Conservation (phyloP, 768 basidiomycete genomes). For the Suillus cothurnatus region DNA sequence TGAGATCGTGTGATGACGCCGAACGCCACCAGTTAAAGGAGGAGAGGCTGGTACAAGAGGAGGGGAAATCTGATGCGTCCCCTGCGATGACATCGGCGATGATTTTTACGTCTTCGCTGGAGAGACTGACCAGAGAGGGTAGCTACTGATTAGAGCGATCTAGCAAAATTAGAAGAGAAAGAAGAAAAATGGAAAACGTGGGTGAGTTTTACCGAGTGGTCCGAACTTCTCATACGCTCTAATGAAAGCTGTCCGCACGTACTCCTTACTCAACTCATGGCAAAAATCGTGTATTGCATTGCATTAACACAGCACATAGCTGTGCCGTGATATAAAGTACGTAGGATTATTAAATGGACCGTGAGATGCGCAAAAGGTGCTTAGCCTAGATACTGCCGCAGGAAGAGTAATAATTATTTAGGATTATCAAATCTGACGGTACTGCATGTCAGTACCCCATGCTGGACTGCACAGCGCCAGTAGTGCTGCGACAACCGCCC, state of each 20-base stretch:
- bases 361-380: neutral
- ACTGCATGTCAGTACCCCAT: conserved; percentile 1
- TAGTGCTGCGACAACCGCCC: conserved; percentile 26
- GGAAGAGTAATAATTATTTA: neutral
- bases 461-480: conserved; percentile 25
- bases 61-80: conserved; percentile 41
- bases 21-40: conserved; percentile 49
- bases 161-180: conserved; percentile 11
- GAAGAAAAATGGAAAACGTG: conserved; percentile 10
- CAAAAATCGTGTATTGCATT: neutral
- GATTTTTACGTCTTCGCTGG: conserved; percentile 14
- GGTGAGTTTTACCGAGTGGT: neutral
- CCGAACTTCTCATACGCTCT: conserved; percentile 5
- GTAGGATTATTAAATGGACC: neutral
- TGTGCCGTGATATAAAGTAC: neutral
- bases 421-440: neutral
- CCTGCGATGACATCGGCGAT: conserved; percentile 38
- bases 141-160: conserved; percentile 9
- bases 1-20: conserved; percentile 84
- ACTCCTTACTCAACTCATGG: neutral
- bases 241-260: neutral
- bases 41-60: conserved; percentile 42
- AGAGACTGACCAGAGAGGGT: conserved; percentile 5
- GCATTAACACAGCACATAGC: neutral
- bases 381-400: neutral